Base-by-base conservation (phyloP, 139 green algal genomes). In the Haematococcus sp. region DNA sequence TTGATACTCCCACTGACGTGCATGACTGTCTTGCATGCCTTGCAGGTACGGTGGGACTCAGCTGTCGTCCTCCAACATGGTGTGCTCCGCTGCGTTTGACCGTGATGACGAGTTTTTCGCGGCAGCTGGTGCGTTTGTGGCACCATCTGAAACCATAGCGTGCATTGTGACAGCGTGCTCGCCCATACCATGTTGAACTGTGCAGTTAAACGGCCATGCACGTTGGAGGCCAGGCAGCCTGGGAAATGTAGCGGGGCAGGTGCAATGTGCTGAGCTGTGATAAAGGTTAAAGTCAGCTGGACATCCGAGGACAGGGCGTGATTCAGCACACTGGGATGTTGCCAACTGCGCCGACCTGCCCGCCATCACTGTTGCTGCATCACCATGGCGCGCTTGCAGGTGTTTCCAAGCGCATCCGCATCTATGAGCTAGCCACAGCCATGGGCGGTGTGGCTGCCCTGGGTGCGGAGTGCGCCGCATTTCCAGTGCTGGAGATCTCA, bases 61-160 rank as follows among this genome's bases (percentile, higher is more conserved):
- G 7, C 40, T 52, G 31, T 54, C 76, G 32, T 49, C 80, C 27
- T 63, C 73, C 2, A 59, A 67, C 69, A 94, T 97, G 83, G 86
- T 97, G 25, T 97, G 87, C 54, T 87, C 79, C 30, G 83, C 88
- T 15, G 89, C 85, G 3, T 98, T 97, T 76, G 92, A 97, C 82
- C 73, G 88, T 9, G 90, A 97, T 34, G 91, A 96, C 54, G 86
- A 95, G 75, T 93, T 91, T 68, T 94, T 98, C 63, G 94, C 94
- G 0, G 94, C 93, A 3, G 94, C 91, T 9, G 93, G 93, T 28
- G 40, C n/a, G n/a, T n/a, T n/a, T n/a, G n/a, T n/a, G n/a, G n/a
- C n/a, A n/a, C n/a, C n/a, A n/a, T n/a, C n/a, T n/a, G n/a, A n/a
- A n/a, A n/a, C n/a, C n/a, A n/a, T n/a, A n/a, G n/a, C n/a, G n/a